A percentile compares a stretch with the other conserved stretches of the same genome.
Conservation (phyloP, 768 basidiomycete species). For the Collybia sp. region DNA sequence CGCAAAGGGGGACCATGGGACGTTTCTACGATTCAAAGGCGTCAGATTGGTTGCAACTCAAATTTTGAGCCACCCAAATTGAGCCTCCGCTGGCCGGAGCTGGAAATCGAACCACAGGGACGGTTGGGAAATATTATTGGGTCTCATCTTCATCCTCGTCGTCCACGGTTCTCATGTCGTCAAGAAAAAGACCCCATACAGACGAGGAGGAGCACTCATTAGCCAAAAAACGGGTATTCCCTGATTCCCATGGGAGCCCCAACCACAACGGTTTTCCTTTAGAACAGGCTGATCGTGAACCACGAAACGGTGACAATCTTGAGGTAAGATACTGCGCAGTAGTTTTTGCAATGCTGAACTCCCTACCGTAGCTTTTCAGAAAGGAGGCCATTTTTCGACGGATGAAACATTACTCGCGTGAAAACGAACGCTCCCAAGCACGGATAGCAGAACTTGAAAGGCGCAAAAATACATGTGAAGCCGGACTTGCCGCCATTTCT, state of each 20-base stretch:
- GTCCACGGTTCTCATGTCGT: constrained; percentile 37
- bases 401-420: constrained; percentile 79
- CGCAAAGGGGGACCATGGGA: neutral
- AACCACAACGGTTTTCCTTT: constrained; percentile 43
- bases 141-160: constrained; percentile 9
- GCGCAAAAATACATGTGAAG: constrained; percentile 62
- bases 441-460: constrained; percentile 63
- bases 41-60: neutral
- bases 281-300: constrained; percentile 35
- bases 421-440: constrained; percentile 59
- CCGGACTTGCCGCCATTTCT: constrained; percentile 67
- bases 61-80: constrained; percentile 16
- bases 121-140: constrained; percentile 5
- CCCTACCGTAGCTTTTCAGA: constrained; percentile 57
- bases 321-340: constrained; percentile 43
- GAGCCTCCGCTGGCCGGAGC: constrained; percentile 36
- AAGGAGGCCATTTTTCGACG: constrained; percentile 84
- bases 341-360: constrained; percentile 8
- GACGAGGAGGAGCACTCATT: constrained; percentile 45
- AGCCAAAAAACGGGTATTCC: constrained; percentile 54
- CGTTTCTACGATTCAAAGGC: neutral
- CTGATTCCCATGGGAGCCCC: constrained; percentile 46
- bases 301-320: constrained; percentile 49
- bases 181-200: constrained; percentile 53
- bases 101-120: constrained; percentile 25